Evolutionary conservation across 2,329 filamentous ascomycete species (phyloP).

Genomic region (Aspergillus quadricinctus): DNA sequence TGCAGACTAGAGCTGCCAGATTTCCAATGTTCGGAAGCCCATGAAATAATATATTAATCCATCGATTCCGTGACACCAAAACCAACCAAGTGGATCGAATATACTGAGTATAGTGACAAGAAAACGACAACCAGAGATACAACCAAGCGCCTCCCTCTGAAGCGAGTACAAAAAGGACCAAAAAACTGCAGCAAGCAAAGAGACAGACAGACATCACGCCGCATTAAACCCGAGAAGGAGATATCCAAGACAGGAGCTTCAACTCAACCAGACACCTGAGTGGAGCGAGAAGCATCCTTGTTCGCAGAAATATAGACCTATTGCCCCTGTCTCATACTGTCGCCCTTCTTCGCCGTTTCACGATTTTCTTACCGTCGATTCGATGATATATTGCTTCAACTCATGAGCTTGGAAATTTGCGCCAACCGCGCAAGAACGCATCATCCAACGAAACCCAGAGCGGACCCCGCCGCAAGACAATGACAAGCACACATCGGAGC

Average conservation of each 20-base stretch:
- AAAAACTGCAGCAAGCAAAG: not conserved
- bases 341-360: not conserved
- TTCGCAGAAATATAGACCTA: not conserved
- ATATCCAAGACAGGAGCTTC: conserved; percentile 7
- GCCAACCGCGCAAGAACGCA: not conserved
- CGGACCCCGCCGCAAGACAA: conserved; percentile 1
- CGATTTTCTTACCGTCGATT: not conserved
- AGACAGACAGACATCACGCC: conserved; percentile 8
- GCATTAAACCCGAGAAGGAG: conserved; percentile 6
- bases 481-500: not conserved
- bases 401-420: not conserved
- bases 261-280: not conserved
- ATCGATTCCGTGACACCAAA: conserved; percentile 2
- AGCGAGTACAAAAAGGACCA: not conserved
- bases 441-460: not conserved
- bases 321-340: not conserved
- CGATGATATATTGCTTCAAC: not conserved
- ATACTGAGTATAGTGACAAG: not conserved
- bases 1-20: not conserved
- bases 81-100: conserved; percentile 1
- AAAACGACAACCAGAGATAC: not conserved
- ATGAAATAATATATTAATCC: not conserved
- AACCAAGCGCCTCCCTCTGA: not conserved
- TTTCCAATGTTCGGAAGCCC: not conserved
- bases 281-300: not conserved